Percentiles rank a stretch among this genome's conserved stretches.
Conservation (phyloP, 179 eudicot species). For the Beta corolliflora region DNA sequence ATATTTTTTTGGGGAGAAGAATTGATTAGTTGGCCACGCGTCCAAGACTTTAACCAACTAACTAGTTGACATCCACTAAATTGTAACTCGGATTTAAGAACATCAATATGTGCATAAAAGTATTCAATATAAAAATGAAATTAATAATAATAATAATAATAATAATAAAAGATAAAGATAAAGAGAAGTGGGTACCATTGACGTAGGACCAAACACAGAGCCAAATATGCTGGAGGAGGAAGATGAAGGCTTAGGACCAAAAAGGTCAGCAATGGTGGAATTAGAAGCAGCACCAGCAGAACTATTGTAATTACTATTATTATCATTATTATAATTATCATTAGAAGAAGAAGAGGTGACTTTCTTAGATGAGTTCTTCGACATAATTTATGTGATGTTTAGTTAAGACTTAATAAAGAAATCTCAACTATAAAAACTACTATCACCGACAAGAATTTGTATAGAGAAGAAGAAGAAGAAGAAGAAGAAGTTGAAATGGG, state of each 20-base stretch:
- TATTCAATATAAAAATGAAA: no score
- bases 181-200: conserved; percentile 23
- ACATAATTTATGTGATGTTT: conserved; percentile 19
- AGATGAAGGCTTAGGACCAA: conserved; percentile 48
- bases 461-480: background rate
- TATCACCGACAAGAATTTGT: conserved; percentile 30
- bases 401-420: background rate
- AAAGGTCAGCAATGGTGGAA: conserved; percentile 69
- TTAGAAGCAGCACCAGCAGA: conserved; percentile 18
- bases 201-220: conserved; percentile 40
- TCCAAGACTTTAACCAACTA: no score
- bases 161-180: no score
- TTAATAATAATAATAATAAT: background rate
- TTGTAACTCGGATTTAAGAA: no score
- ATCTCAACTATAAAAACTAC: conserved; percentile 38
- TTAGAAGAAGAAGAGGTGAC: conserved; percentile 31
- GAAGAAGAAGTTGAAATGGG: background rate
- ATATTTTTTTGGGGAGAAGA: no score
- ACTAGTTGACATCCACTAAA: no score
- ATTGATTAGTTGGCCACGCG: no score
- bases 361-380: conserved; percentile 33
- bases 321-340: conserved; percentile 30
- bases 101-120: no score
- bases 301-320: background rate
- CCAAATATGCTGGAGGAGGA: conserved; percentile 32